Conservation (phyloP, 768 basidiomycete species). For the Erythrobasidium yunnanense region DNA sequence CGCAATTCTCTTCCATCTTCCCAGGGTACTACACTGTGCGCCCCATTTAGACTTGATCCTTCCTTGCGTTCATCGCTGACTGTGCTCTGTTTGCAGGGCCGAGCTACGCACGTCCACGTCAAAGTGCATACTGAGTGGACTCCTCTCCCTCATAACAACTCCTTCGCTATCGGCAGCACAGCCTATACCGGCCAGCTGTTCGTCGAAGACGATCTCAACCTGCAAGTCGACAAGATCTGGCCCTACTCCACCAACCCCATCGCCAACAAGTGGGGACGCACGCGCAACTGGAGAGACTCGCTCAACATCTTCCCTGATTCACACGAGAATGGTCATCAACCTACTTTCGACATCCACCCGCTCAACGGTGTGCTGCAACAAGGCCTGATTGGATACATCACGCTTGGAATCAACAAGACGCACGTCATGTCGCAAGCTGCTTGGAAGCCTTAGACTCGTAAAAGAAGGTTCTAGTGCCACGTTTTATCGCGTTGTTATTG, state of each 20-base stretch:
- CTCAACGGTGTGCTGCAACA: slow-evolving; percentile 39
- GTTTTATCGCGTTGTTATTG: too few relatives aligned
- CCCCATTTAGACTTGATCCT: too few relatives aligned
- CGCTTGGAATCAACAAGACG: slow-evolving; percentile 37
- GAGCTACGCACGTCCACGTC: slow-evolving; percentile 36
- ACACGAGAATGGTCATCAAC: slow-evolving; percentile 39
- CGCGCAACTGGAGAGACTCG: slow-evolving; percentile 42
- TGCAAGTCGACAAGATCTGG: slow-evolving; percentile 39
- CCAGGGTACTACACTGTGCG: slow-evolving; percentile 37
- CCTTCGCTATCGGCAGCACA: slow-evolving; percentile 33
- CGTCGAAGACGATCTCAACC: slow-evolving; percentile 40
- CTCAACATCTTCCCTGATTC: slow-evolving; percentile 40
- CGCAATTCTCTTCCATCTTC: slow-evolving; percentile 41
- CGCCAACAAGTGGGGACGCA: slow-evolving; percentile 38
- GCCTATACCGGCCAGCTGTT: slow-evolving; percentile 42
- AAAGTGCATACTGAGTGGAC: slow-evolving; percentile 37
- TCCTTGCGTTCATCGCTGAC: background rate
- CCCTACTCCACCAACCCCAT: slow-evolving; percentile 40
- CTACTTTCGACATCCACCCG: slow-evolving; percentile 39
- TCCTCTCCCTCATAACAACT: slow-evolving; percentile 34
- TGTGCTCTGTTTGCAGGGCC: background rate
- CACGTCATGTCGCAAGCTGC: background rate
- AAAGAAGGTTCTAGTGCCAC: background rate
- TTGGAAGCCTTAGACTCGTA: slow-evolving; percentile 5
- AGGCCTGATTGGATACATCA: slow-evolving; percentile 40